Percentiles rank a stretch among this genome's conserved stretches.
phyloP scores from a whole-genome alignment of 2,329 filamentous ascomycete genomes.

The Mariannaea elegans region DNA sequence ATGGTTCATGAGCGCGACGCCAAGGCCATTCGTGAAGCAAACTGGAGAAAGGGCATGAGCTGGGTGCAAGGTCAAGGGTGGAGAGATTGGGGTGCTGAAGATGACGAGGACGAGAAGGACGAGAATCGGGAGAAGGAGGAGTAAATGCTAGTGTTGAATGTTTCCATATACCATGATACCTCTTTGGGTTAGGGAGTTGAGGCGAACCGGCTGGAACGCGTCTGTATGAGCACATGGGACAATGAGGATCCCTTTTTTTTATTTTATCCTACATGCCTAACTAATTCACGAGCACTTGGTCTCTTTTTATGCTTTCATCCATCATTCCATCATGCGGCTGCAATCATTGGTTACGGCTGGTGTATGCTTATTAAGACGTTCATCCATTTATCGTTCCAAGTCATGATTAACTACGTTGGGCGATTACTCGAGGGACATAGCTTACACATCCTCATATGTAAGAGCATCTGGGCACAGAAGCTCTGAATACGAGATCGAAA shows the following conservation, averaged over 20 bases:
- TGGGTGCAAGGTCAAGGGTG: conserved; percentile 81
- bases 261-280: background rate
- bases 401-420: too few relatives aligned
- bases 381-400: too few relatives aligned
- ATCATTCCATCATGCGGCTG: too few relatives aligned
- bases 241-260: conserved; percentile 2
- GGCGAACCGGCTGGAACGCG: conserved; percentile 21
- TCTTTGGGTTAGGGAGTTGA: conserved; percentile 26
- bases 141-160: conserved; percentile 25
- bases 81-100: conserved; percentile 69
- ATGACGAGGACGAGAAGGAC: conserved; percentile 57
- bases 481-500: too few relatives aligned
- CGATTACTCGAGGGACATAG: too few relatives aligned
- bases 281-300: background rate
- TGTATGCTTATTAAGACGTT: too few relatives aligned
- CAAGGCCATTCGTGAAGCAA: conserved; percentile 70
- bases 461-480: too few relatives aligned
- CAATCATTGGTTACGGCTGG: too few relatives aligned
- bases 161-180: conserved; percentile 31
- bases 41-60: conserved; percentile 76
- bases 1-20: conserved; percentile 79
- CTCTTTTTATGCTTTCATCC: background rate
- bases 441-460: too few relatives aligned
- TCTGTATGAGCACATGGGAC: conserved; percentile 9
- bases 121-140: conserved; percentile 45